These are phyloP conservation scores for Xylariales sp. DNA, from an alignment of 2,329 filamentous ascomycete species.

Conservation along the genomic window DNA sequence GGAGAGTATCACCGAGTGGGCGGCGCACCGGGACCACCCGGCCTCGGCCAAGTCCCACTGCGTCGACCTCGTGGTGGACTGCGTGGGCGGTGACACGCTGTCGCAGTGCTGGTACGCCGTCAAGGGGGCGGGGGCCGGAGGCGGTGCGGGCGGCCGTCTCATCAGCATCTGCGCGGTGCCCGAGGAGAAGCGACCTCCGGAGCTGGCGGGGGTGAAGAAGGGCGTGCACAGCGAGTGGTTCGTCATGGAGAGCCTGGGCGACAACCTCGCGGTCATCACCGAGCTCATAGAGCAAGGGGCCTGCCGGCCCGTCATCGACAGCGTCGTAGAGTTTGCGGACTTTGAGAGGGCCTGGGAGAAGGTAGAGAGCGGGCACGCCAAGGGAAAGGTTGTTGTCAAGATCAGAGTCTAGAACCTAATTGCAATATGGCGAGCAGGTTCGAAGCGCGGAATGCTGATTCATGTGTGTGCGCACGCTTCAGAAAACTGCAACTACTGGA, in stretches of 20 bases:
- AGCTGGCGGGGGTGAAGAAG: neutral
- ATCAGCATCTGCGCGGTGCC: neutral
- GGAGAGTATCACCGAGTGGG: too few species aligned
- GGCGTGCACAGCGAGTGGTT: neutral
- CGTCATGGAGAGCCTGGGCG: neutral
- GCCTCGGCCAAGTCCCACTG: neutral
- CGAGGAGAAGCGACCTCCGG: neutral
- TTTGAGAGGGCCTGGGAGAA: neutral
- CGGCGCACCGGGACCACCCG: too few species aligned
- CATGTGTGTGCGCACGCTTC: too few species aligned
- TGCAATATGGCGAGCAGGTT: too few species aligned
- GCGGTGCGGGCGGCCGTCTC: neutral
- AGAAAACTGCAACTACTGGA: too few species aligned
- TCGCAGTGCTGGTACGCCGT: neutral
- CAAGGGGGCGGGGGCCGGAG: too few species aligned
- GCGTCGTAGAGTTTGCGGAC: neutral
- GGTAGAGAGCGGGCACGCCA: neutral
- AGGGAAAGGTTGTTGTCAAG: constrained; percentile 6
- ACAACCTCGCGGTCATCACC: neutral
- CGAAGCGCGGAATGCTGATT: too few species aligned
- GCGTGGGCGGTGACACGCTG: neutral
- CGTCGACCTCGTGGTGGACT: neutral
- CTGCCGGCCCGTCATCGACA: neutral
- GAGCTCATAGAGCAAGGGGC: neutral
- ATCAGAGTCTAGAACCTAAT: too few species aligned